Percentiles rank a stretch among this genome's conserved stretches.
These are phyloP conservation scores for Camellia japonica DNA, from an alignment of 148 eudicot species.

Conservation along the genomic window DNA sequence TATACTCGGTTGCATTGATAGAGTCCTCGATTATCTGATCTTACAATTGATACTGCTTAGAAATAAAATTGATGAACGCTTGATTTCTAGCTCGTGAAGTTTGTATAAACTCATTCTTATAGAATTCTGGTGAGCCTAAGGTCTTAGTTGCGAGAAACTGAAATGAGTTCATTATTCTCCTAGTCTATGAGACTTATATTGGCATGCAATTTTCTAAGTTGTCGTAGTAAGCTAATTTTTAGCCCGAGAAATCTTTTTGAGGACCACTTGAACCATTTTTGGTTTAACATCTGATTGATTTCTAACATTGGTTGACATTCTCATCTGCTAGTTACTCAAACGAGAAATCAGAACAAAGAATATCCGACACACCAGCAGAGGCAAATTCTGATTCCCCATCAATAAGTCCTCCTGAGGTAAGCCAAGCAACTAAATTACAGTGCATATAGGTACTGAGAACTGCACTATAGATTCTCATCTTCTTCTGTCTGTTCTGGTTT, in stretches of 20 bases:
- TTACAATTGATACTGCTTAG: neutral
- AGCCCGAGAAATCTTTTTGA: neutral
- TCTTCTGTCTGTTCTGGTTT: neutral
- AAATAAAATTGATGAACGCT: neutral
- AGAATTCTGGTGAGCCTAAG: neutral
- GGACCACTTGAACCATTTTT: neutral
- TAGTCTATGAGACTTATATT: neutral
- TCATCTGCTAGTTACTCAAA: slow-evolving; percentile 64
- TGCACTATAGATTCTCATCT: neutral
- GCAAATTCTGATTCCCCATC: slow-evolving; percentile 28
- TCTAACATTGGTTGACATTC: slow-evolving; percentile 14
- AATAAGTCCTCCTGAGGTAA: slow-evolving; percentile 49
- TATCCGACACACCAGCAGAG: slow-evolving; percentile 51
- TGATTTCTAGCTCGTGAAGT: neutral
- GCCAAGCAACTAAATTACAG: neutral
- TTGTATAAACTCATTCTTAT: neutral
- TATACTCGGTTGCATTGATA: too few species aligned
- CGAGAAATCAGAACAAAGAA: slow-evolving; percentile 91
- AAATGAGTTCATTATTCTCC: neutral
- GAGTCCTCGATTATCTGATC: neutral
- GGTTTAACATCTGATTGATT: neutral
- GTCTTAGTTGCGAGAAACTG: neutral
- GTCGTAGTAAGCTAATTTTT: neutral
- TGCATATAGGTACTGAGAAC: neutral
- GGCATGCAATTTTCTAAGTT: neutral